These are phyloP conservation scores for Macrophomina phaseolina DNA, from an alignment of 2,329 filamentous ascomycete species.

Conservation along the genomic window DNA sequence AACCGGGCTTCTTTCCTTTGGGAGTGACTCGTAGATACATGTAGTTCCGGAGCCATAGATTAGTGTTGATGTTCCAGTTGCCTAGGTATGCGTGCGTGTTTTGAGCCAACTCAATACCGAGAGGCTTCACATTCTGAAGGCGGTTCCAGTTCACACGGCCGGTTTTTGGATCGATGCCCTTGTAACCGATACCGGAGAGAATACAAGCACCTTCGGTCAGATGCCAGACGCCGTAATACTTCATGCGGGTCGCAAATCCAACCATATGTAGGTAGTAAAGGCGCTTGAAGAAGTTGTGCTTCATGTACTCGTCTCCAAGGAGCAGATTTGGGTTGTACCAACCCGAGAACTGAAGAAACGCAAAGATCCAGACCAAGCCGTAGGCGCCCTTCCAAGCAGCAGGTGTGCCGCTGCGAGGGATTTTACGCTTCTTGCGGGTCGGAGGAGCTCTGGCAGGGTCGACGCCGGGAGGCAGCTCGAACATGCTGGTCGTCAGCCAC, in stretches of 20 bases:
- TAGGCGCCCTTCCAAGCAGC: constrained; percentile 75
- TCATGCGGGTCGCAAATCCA: constrained; percentile 79
- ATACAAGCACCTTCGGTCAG: constrained; percentile 95
- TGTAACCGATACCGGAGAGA: constrained; percentile 90
- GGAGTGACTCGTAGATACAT: constrained; percentile 95
- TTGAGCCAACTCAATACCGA: constrained; percentile 85
- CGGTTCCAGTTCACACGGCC: constrained; percentile 90
- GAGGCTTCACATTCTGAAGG: constrained; percentile 85
- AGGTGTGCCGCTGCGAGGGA: constrained; percentile 87
- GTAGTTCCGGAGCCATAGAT: constrained; percentile 94
- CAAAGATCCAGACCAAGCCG: constrained; percentile 79
- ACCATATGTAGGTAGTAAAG: constrained; percentile 84
- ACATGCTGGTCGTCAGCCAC: constrained; percentile 95
- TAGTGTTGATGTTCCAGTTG: constrained; percentile 98
- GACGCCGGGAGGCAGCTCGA: constrained; percentile 79
- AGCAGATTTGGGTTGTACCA: constrained; percentile 70
- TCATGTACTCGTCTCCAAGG: constrained; percentile 69
- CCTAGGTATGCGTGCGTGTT: constrained; percentile 92
- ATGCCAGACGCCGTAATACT: constrained; percentile 97
- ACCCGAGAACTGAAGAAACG: constrained; percentile 74
- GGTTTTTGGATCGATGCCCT: constrained; percentile 83
- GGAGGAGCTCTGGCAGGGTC: constrained; percentile 85
- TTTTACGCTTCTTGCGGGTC: constrained; percentile 87
- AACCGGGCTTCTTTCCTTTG: constrained; percentile 93
- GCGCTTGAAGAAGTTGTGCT: constrained; percentile 72